Base-by-base conservation (phyloP, 768 basidiomycete genomes). In the Lyophyllum atratum region DNA sequence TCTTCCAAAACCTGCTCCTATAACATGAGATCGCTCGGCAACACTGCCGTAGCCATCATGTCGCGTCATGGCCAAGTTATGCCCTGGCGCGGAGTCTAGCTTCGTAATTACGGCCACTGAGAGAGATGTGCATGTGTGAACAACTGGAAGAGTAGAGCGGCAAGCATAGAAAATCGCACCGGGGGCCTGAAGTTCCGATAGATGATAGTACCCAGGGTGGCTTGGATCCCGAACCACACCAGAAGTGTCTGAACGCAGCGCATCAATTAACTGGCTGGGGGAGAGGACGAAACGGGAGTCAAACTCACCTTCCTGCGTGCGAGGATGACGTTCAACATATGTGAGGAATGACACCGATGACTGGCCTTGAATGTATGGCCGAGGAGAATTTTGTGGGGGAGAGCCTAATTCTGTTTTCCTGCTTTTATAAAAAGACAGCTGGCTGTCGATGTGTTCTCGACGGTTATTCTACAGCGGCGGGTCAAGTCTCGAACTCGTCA, bases 181-280 rank as follows among this genome's bases (percentile, higher is more conserved):
- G 58, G 59, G 55, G 64, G 61, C 43, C 65, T 66, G 57, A 70
- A 70, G 19, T 71, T 62, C 58, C 64, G 59, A 62, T 66, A 73
- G 21, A 72, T 68, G 31, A 68, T 62, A 11, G 63, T 66, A 21
- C 68, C 62, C 14, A 76, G 56, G 3, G 66, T 40, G 14, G 74
- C 67, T 64, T 77, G 70, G 42, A 75, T 61, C 25, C 66, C 56
- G 33, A 65, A 65, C 74, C 74, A 76, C 37, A 76, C 49, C 22
- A 70, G 59, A 49, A 77, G 64, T 33, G 70, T 72, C 76, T 76
- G 55, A 49, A 26, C 15, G n/a, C 8, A 29, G 24, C 14, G 21
- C 33, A 24, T 24, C 42, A 12, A 54, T 37, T 31, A 14, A 47
- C 33, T 14, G 25, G 12, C 14, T 33, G 11, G 22, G 17, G 7